A percentile compares a stretch with the other conserved stretches of the same genome.
These are phyloP conservation scores for Colletotrichum navitas DNA, from an alignment of 2,329 filamentous ascomycete genomes.

Conservation along the genomic window DNA sequence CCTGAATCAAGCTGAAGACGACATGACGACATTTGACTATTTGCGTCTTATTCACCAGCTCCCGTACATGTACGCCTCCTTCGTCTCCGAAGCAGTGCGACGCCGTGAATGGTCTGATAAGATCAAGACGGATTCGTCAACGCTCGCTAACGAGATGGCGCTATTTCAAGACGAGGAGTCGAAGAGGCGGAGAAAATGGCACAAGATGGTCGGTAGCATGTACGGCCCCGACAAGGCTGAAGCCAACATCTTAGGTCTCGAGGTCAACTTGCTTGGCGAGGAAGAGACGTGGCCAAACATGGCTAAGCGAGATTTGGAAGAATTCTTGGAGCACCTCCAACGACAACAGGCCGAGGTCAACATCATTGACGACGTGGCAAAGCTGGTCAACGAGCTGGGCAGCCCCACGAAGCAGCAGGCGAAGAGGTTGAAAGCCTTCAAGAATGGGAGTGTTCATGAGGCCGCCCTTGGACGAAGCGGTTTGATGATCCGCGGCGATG, in stretches of 20 bases:
- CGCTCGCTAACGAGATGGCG: conserved; percentile 92
- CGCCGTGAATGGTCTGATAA: conserved; percentile 93
- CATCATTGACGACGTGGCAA: conserved; percentile 78
- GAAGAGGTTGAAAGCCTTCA: conserved; percentile 92
- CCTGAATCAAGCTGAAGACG: conserved; percentile 80
- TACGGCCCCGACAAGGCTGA: conserved; percentile 76
- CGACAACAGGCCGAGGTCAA: conserved; percentile 73
- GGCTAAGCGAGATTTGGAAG: conserved; percentile 79
- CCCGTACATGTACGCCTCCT: conserved; percentile 90
- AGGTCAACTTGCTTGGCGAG: conserved; percentile 86
- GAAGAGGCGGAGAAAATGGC: conserved; percentile 89
- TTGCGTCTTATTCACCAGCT: conserved; percentile 85
- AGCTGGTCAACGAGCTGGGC: conserved; percentile 83
- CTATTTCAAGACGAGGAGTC: conserved; percentile 93
- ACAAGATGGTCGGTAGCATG: conserved; percentile 83
- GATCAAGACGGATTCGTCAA: conserved; percentile 87
- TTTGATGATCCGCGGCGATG: conserved; percentile 86
- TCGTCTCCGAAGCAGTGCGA: conserved; percentile 86
- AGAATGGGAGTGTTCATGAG: conserved; percentile 95
- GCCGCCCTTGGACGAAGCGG: conserved; percentile 89
- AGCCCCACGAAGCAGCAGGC: conserved; percentile 87
- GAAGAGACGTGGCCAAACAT: conserved; percentile 85
- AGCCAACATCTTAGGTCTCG: conserved; percentile 79
- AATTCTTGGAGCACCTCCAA: conserved; percentile 77
- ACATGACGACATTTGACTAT: conserved; percentile 83